Evolutionary conservation across 2,329 filamentous ascomycete genomes (phyloP).

Genomic region (Fulvia fulva): DNA sequence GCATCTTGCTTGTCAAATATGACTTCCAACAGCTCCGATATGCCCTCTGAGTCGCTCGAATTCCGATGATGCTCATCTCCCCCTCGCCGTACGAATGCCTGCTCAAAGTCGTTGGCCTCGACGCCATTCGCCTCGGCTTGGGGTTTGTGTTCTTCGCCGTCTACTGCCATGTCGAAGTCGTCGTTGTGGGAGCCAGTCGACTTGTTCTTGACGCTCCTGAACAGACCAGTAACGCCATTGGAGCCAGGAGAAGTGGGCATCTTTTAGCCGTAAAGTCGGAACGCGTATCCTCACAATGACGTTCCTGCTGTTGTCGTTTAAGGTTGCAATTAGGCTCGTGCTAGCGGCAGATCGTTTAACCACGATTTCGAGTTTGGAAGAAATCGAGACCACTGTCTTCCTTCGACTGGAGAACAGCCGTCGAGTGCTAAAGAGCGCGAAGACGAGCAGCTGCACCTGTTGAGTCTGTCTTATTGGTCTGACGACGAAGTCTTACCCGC

Average conservation of each 20-base stretch:
- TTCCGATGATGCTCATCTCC: neutral
- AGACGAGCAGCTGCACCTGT: too few relatives aligned
- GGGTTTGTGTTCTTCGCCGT: neutral
- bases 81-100: constrained; percentile 4
- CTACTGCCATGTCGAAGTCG: neutral
- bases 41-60: constrained; percentile 29
- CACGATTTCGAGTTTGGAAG: neutral
- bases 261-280: too few relatives aligned
- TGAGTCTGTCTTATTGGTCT: neutral
- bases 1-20: constrained; percentile 51
- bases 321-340: neutral
- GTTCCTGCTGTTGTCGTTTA: neutral
- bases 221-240: constrained; percentile 3
- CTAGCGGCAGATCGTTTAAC: neutral
- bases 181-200: constrained; percentile 6
- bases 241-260: constrained; percentile 1
- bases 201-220: constrained; percentile 9
- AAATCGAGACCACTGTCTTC: neutral
- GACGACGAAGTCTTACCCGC: neutral
- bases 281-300: constrained; percentile 3
- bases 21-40: constrained; percentile 45
- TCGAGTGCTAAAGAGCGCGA: too few relatives aligned
- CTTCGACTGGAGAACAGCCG: too few relatives aligned
- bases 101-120: neutral
- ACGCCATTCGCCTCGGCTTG: neutral